Evolutionary conservation across 768 basidiomycete species (phyloP), one percentile per base, ranked within the genome.

Genomic region (Leucocoprinus leucothites): DNA sequence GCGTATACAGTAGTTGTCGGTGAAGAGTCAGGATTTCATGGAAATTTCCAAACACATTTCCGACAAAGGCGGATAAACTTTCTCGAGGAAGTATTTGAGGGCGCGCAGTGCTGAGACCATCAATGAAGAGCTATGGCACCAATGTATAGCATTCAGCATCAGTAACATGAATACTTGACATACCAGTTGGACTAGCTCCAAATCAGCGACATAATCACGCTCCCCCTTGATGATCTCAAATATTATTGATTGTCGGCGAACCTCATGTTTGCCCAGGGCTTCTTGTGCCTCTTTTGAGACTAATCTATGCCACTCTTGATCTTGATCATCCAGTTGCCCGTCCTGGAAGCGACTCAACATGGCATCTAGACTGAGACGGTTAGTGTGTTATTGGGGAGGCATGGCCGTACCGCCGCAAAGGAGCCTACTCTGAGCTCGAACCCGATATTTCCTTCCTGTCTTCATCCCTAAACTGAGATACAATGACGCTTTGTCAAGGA

Each of bases 191-290:
- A 89, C 71, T 56, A 85, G 67, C 64, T 85, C 78, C 47, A 99
- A 69, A 70, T 98, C 96, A 26, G 79, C 68, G 9, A 94, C 87
- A 66, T 97, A 98, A 57, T 93, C 87, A 58, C 85, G 79, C 71
- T 99, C 97, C 0, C 88, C 85, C 67, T 91, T 87, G 69, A 98
- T 86, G 21, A 96, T 71, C 66, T 98, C 95, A 61, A 94, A 95
- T 5, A 99, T 78, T 36, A 85, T 82, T 22, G 85, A 89, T 67
- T 98, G 94, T 43, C 94, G 80, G 56, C 88, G 82, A 19, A 94
- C 85, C 66, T 97, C 94, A 48, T 81, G 68, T 64, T 86, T 83
- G 22, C 86, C 84, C 2, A 98, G 70, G 0, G 84, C 81, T 25
- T 87, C 84, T 14, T 80, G 74, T 0, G 93, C 83, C 61, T 82